Base-by-base conservation (phyloP, 2,329 filamentous ascomycete genomes). In the Ilyonectria sp. region DNA sequence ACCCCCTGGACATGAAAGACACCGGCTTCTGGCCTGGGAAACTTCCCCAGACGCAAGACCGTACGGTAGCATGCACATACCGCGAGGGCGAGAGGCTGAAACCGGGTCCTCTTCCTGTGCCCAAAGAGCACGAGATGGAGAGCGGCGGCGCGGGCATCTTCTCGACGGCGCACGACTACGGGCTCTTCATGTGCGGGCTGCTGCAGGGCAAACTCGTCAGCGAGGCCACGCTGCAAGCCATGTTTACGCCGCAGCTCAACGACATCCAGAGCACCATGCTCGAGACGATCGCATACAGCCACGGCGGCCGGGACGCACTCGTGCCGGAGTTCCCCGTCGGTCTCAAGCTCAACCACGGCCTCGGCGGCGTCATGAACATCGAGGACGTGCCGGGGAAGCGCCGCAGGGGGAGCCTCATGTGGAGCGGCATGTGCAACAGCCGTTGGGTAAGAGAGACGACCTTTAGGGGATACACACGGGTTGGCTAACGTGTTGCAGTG, bases 111-210 rank as follows among this genome's bases (percentile, higher is more conserved):
- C 43, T 40, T 19, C 72, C 73, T 6, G 57, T 71, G 4, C 78
- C 79, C 0, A 68, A 69, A 10, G 74, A 80, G 35, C 80, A 79
- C 47, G 74, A 74, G 21, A 69, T 83, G 4, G 82, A 84, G 63
- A 80, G 81, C 66, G 85, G 83, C 15, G 85, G 84, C 5, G 79
- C 81, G 0, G 85, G 85, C 3, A 70, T 85, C 21, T 84, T 79
- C 69, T 80, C 80, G 4, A 84, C 81, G 21, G 79, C 82, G 1
- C 67, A 63, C 11, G 84, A 86, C 70, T 84, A 83, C 65, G 76
- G 76, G 17, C 71, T 66, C 54, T 77, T 84, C 6, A 68, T 85
- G 43, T 73, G 72, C 15, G 79, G 71, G 0, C 50, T 84, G 15
- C 70, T 85, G 8, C 67, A 71, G 6, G 75, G 74, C 5, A 68